Conservation (phyloP, 352 stramenopile species). For the Globisporangium acanthophoron region DNA sequence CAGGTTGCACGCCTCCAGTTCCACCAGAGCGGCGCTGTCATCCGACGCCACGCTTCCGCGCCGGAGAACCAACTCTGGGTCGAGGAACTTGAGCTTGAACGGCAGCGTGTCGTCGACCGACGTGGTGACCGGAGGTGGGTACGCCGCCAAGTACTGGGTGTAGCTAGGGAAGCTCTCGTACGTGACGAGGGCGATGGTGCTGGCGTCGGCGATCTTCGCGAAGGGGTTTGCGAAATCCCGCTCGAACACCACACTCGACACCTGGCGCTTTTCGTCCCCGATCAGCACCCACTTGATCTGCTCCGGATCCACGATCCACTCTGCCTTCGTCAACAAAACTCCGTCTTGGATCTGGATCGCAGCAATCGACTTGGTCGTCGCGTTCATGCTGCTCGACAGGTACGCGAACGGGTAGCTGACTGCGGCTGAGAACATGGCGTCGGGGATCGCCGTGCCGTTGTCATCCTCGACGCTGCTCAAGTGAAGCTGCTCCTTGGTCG, state of each 20-base stretch:
- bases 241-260: not conserved
- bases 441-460: not conserved
- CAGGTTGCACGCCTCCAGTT: not conserved
- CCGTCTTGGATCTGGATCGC: not conserved
- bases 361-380: not conserved
- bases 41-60: not conserved
- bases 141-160: not conserved
- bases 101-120: not conserved
- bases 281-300: slow-evolving; percentile 6
- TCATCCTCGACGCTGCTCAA: not conserved
- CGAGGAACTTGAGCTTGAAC: slow-evolving; percentile 4
- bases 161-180: not conserved
- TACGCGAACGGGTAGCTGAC: slow-evolving; percentile 1
- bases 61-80: not conserved
- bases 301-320: not conserved
- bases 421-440: not conserved
- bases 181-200: not conserved
- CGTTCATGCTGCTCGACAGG: not conserved
- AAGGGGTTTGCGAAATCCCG: not conserved
- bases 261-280: not conserved
- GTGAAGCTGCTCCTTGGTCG: too few species aligned
- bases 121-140: not conserved
- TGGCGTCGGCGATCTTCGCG: too few species aligned
- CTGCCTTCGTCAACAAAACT: not conserved
- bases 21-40: not conserved